These are phyloP conservation scores for Porcisia deanei DNA, from an alignment of 208 protist genomes.

Conservation along the genomic window DNA sequence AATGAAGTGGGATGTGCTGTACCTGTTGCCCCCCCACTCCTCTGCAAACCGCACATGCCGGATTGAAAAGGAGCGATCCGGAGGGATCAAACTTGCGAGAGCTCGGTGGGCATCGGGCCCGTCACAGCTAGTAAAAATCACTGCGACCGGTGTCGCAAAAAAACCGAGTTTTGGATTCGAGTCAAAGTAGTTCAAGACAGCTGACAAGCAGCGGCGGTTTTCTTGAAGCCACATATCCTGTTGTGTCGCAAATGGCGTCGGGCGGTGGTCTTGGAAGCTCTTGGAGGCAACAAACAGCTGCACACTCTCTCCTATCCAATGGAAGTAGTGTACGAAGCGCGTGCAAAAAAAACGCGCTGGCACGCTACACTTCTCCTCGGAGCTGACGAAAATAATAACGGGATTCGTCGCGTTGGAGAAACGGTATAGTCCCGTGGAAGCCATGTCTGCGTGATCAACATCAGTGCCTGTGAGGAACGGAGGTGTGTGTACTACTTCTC, in stretches of 20 bases:
- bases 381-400: conserved; percentile 64
- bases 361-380: conserved; percentile 47
- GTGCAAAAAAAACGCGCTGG: conserved; percentile 75
- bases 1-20: conserved; percentile 36
- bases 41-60: conserved; percentile 70
- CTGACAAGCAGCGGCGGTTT: conserved; percentile 33
- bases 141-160: conserved; percentile 47
- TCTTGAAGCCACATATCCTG: conserved; percentile 35
- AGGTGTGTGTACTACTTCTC: conserved; percentile 30
- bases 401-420: conserved; percentile 46
- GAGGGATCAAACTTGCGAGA: conserved; percentile 38
- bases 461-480: conserved; percentile 20
- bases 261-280: conserved; percentile 32
- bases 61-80: conserved; percentile 40
- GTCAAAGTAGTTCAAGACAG: conserved; percentile 46
- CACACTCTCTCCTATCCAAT: conserved; percentile 65
- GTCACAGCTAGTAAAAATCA: conserved; percentile 63
- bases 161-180: conserved; percentile 59
- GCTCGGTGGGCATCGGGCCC: conserved; percentile 32
- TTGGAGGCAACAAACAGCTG: conserved; percentile 50
- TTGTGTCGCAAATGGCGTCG: conserved; percentile 39
- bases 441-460: neutral
- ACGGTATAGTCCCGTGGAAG: conserved; percentile 19
- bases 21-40: conserved; percentile 36
- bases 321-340: conserved; percentile 57